Evolutionary conservation across 768 basidiomycete species (phyloP), one percentile per base, ranked within the genome.

Genomic region (Lentinula aciculospora): DNA sequence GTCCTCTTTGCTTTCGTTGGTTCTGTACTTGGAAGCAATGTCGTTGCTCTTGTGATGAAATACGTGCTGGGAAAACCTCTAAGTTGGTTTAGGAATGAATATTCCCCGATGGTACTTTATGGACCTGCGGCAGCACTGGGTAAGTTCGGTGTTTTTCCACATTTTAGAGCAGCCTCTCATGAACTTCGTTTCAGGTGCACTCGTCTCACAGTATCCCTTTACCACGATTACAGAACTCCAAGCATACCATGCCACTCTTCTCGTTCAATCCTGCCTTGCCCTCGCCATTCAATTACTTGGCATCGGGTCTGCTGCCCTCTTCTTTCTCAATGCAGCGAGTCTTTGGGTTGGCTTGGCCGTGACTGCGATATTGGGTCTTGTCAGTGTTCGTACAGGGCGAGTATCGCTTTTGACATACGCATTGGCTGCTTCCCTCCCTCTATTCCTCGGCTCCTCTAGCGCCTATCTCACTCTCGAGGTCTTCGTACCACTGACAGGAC

Each of bases 401-500:
- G 23, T 36, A 10, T 53, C 34, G 12, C 36, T 53, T 15, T 6
- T 53, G 12, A 39, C 34, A 32, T 39, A 37, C 25, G 51, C 13
- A 6, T 5, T 39, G 4, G 21, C 51, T 13, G 23, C 34, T 13
- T 25, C 15, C 19, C 5, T 39, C 36, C 51, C 51, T 15, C n/a
- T 27, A 8, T 37, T 49, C 28, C 25, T 57, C 56, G 44, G 47
- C 28, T 21, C 31, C n/a, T 25, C 56, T 8, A 32, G 32, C 17
- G 32, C 36, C 42, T 53, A 36, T 8, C 34, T 53, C 21, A 37
- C 51, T 9, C 36, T 53, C 19, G 90, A 95, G 45, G 88, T 98
- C 21, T 97, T 98, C 65, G 92, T 96, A 0, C 96, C 96, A 6
- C 71, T 53, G 88, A 92, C 89, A 0, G 94, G 94, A 21, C 83